phyloP scores from a whole-genome alignment of 306 rosid genomes.

The Cucumis sativus region Cucumber_9930_V3 NC_026656.2:1237501-1238000 shows the following conservation, averaged over 20 bases:
- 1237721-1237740: not conserved
- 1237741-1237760: not conserved
- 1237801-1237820: slow-evolving; percentile 75
- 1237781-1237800: slow-evolving; percentile 96
- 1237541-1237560: not conserved
- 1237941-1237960: not conserved
- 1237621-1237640: not conserved
- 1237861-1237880: not conserved
- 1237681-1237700: not conserved
- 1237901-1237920: not conserved
- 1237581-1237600: not conserved
- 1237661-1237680: not conserved
- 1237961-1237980: not conserved
- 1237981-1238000: not conserved
- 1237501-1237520: not conserved
- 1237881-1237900: not conserved
- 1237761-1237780: slow-evolving; percentile 77
- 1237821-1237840: slow-evolving; percentile 78
- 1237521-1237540: not conserved
- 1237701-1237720: not conserved
- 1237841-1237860: slow-evolving; percentile 37
- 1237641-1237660: not conserved
- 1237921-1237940: not conserved
- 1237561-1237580: not conserved
- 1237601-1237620: not conserved